Percentiles rank a stretch among this genome's conserved stretches.
Conservation (phyloP, 1,284 basidiomycete species). For the Papiliotrema terrestris region DNA sequence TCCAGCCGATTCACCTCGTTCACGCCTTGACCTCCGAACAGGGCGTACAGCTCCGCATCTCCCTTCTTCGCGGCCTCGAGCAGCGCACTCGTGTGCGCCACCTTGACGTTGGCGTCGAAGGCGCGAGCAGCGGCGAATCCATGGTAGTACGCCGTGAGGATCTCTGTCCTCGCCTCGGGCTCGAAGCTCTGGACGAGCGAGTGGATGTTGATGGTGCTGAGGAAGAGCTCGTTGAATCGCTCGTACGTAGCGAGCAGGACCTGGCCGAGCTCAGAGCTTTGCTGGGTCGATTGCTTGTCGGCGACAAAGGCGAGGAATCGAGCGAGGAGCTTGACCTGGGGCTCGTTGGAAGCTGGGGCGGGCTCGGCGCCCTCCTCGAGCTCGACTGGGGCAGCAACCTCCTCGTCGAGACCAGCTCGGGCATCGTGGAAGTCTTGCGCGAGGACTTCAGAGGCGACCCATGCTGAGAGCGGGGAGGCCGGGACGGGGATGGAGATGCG, state of each 20-base stretch:
- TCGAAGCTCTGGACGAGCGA: conserved; percentile 72
- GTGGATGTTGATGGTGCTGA: conserved; percentile 62
- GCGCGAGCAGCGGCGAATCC: conserved; percentile 71
- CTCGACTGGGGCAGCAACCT: conserved; percentile 41
- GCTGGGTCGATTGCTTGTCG: conserved; percentile 58
- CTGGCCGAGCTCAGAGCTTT: conserved; percentile 59
- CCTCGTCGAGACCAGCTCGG: conserved; percentile 49
- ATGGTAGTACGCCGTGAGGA: conserved; percentile 76
- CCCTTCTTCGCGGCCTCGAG: conserved; percentile 65
- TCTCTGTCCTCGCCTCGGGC: conserved; percentile 66
- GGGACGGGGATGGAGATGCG: conserved; percentile 75
- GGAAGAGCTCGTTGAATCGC: conserved; percentile 73
- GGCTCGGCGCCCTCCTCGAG: conserved; percentile 36
- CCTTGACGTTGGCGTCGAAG: conserved; percentile 54
- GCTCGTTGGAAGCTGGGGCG: conserved; percentile 50
- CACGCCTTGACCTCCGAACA: conserved; percentile 98
- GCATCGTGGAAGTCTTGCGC: conserved; percentile 76
- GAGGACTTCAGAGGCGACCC: conserved; percentile 83
- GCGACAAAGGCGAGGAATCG: conserved; percentile 74
- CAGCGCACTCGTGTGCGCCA: conserved; percentile 70
- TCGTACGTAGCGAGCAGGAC: conserved; percentile 70
- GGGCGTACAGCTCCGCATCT: conserved; percentile 78
- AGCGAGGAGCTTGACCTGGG: conserved; percentile 70
- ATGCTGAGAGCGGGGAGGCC: conserved; percentile 64
- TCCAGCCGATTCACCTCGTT: conserved; percentile 62